Percentiles rank a stretch among this genome's conserved stretches.
phyloP scores from a whole-genome alignment of 805 yeast genomes.

The Tetrapisispora pingtungensis region DNA sequence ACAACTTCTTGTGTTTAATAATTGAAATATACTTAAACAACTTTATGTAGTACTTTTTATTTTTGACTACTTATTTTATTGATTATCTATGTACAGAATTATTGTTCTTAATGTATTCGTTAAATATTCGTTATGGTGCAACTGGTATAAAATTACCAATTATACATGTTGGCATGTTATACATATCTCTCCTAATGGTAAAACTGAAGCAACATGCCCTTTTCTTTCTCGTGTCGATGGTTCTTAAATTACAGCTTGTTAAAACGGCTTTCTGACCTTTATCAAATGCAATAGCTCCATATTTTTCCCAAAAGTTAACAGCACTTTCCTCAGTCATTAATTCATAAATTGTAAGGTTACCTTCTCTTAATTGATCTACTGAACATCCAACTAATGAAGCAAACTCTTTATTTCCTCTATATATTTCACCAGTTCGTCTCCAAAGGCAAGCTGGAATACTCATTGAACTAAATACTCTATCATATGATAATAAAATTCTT shows the following conservation, averaged over 20 bases:
- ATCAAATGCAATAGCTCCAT: conserved; percentile 92
- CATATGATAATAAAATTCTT: conserved; percentile 85
- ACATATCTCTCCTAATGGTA: conserved; percentile 83
- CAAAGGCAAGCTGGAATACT: conserved; percentile 96
- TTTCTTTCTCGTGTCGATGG: conserved; percentile 69
- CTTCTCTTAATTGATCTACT: conserved; percentile 86
- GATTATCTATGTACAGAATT: no score
- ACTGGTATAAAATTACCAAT: conserved; percentile 93
- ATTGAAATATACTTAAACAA: no score
- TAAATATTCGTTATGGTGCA: conserved; percentile 8
- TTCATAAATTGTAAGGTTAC: conserved; percentile 85
- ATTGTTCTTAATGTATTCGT: no score
- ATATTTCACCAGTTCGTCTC: conserved; percentile 95
- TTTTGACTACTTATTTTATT: no score
- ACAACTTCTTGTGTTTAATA: no score
- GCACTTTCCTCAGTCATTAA: conserved; percentile 93
- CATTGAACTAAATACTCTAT: conserved; percentile 92
- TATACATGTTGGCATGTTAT: conserved; percentile 91
- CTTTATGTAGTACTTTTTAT: no score
- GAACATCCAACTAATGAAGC: conserved; percentile 84
- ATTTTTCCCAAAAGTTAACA: conserved; percentile 95
- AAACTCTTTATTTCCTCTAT: conserved; percentile 90
- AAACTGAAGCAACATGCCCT: conserved; percentile 89
- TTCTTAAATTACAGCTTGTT: conserved; percentile 79
- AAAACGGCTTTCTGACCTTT: conserved; percentile 91